Evolutionary conservation across 768 basidiomycete species (phyloP).

Genomic region (Tricholoma flavovirens): DNA sequence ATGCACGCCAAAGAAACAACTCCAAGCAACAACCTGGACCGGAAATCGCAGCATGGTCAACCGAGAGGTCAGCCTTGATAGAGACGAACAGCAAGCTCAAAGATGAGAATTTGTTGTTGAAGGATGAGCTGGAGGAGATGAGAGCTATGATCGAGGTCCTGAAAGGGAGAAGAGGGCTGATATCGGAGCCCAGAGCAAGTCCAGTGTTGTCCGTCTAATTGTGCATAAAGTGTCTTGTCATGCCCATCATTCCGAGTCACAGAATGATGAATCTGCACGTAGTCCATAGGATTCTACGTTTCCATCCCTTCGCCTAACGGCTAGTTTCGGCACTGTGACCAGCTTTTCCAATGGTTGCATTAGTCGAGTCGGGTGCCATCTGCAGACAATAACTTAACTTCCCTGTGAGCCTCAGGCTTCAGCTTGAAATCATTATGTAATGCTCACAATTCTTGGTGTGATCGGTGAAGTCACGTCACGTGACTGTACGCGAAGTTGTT

Average conservation of each 20-base stretch:
- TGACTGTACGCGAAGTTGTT: neutral
- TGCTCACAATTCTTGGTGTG: no score
- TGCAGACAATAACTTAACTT: no score
- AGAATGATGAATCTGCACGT: no score
- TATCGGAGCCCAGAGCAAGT: conserved; percentile 45
- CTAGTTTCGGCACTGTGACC: no score
- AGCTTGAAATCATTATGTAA: no score
- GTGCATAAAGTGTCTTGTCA: neutral
- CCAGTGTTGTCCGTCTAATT: conserved; percentile 22
- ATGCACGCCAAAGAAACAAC: conserved; percentile 37
- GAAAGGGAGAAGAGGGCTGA: conserved; percentile 39
- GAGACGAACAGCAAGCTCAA: conserved; percentile 47
- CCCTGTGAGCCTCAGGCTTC: no score
- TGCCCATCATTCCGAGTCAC: no score
- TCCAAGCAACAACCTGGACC: conserved; percentile 26
- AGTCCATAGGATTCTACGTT: no score
- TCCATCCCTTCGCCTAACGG: no score
- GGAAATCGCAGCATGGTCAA: conserved; percentile 40
- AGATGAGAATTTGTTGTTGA: conserved; percentile 49
- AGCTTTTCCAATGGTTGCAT: no score
- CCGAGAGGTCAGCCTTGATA: conserved; percentile 41
- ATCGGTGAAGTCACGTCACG: neutral
- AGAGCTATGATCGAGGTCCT: conserved; percentile 65
- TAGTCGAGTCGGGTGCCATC: no score
- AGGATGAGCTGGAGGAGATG: conserved; percentile 51